Evolutionary conservation across 1,139 yeast genomes (phyloP).

Genomic region (Taiozyma onychis): DNA sequence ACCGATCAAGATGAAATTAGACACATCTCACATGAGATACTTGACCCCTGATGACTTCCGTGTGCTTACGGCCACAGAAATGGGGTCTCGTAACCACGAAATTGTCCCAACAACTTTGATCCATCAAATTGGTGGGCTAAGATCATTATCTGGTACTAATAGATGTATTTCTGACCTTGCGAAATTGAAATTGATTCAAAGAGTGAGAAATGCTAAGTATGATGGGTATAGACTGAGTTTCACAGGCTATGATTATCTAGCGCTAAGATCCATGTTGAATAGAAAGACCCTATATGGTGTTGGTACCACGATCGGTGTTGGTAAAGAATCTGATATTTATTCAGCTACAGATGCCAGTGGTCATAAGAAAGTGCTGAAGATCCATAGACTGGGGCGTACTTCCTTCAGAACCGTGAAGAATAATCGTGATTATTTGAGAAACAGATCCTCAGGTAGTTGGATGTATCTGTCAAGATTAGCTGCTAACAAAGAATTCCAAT

Average conservation of each 20-base stretch:
- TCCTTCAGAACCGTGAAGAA: constrained; percentile 90
- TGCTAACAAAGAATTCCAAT: constrained; percentile 86
- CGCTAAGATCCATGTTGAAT: constrained; percentile 74
- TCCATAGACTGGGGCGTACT: constrained; percentile 89
- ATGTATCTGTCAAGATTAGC: constrained; percentile 87
- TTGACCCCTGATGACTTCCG: constrained; percentile 85
- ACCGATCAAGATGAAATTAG: constrained; percentile 64
- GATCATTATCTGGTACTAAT: constrained; percentile 71
- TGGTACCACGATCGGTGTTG: constrained; percentile 91
- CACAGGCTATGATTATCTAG: constrained; percentile 87
- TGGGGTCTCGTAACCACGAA: constrained; percentile 90
- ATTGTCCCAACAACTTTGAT: constrained; percentile 88
- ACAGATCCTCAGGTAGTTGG: constrained; percentile 67
- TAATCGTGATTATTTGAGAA: constrained; percentile 83
- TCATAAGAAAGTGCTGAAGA: constrained; percentile 66
- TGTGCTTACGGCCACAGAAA: constrained; percentile 83
- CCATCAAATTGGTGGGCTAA: constrained; percentile 71
- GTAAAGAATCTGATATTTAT: constrained; percentile 94
- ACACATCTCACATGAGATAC: constrained; percentile 90
- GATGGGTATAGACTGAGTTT: constrained; percentile 91
- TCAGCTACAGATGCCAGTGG: constrained; percentile 74
- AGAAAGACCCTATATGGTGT: constrained; percentile 70
- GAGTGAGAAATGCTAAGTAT: constrained; percentile 78
- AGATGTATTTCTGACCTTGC: constrained; percentile 82
- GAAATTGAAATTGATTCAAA: constrained; percentile 70